Evolutionary conservation across 2,329 filamentous ascomycete species (phyloP), one percentile per base, ranked within the genome.

Genomic region (Fusarium fujikuroi): DNA sequence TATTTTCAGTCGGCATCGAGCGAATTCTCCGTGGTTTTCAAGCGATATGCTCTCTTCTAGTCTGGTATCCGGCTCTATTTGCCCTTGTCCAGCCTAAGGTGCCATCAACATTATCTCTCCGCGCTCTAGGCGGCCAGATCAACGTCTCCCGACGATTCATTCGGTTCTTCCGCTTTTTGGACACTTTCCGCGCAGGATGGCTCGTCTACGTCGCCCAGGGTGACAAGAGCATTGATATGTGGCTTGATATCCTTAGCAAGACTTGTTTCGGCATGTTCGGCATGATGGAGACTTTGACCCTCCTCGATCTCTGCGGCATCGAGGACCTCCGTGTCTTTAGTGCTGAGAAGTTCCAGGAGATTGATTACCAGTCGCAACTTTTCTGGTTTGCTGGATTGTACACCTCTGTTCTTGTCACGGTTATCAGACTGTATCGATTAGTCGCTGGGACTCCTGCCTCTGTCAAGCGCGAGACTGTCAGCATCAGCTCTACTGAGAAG

Each of bases 351-450:
- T 86, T 86, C 21, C 74, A 75, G n/a, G 75, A 70, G 32, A 75
- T 92, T 8, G 84, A 89, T 50, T 69, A 87, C 28, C 90, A 94
- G 81, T 89, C 88, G 1, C 89, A 92, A 81, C 87, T 89, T 59
- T 91, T 92, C 80, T 95, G 92, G 92, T 88, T 93, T 71, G 88
- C 90, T 43, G 87, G 87, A 1, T 82, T 94, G 28, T 82, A 82
- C 16, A 86, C 87, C 65, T 88, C 87, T 2, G 81, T 89, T 0
- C 46, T 87, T 6, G 76, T 84, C 30, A 82, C 84, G 4, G 36
- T 84, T 37, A 72, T 88, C 67, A 80, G 84, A 68, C 77, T 89
- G 43, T 64, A 82, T n/a, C 80, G 79, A 49, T 69, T 84, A 18
- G 67, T 82, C 36, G 80, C 80, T 10, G 79, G 80, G 30, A 78